Conservation (phyloP, 2,329 filamentous ascomycete genomes). For the Pseudogymnoascus sp. region DNA sequence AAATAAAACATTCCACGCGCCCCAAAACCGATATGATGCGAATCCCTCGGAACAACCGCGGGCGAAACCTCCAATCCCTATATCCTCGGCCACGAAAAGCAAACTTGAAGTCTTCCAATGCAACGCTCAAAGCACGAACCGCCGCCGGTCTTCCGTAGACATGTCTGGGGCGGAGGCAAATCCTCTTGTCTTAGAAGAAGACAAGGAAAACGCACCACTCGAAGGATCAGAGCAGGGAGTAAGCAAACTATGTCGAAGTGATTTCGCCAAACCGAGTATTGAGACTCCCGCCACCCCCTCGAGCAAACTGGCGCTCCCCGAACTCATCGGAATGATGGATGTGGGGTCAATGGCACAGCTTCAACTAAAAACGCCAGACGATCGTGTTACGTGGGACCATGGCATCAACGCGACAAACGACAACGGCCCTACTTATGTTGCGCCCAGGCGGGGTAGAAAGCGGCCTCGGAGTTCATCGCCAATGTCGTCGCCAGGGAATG, state of each 20-base stretch:
- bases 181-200: conserved; percentile 19
- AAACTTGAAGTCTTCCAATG: conserved; percentile 54
- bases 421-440: conserved; percentile 40
- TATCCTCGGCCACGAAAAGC: conserved; percentile 50
- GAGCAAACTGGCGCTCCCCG: conserved; percentile 48
- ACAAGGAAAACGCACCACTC: conserved; percentile 22
- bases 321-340: conserved; percentile 41
- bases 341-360: conserved; percentile 38
- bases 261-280: conserved; percentile 18
- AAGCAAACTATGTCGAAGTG: background rate
- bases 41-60: conserved; percentile 20
- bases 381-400: conserved; percentile 52
- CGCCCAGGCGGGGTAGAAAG: conserved; percentile 43
- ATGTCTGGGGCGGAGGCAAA: conserved; percentile 17
- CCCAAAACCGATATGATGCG: conserved; percentile 10
- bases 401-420: conserved; percentile 35
- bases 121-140: conserved; percentile 28
- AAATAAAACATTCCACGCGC: conserved; percentile 26
- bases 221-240: background rate
- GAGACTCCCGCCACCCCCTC: conserved; percentile 39
- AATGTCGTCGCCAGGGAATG: conserved; percentile 48
- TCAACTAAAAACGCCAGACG: conserved; percentile 47
- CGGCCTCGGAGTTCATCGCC: conserved; percentile 69
- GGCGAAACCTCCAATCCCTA: conserved; percentile 22
- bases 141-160: background rate